Conservation (phyloP, 441 rosid genomes). For the Isatis lusitanica region DNA sequence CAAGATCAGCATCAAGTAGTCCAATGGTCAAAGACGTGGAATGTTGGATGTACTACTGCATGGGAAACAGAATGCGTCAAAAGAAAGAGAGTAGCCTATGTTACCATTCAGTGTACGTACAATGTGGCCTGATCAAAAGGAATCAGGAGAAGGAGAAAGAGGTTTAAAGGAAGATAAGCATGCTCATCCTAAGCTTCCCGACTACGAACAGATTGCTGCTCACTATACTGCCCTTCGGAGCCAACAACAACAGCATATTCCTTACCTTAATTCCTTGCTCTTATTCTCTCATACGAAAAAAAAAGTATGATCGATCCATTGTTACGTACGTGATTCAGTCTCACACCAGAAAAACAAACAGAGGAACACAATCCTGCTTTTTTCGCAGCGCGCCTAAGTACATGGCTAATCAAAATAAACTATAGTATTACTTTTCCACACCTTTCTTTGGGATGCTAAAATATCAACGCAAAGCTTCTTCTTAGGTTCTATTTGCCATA, state of each 20-base stretch:
- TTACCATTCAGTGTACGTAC: constrained; percentile 16
- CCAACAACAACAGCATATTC: constrained; percentile 36
- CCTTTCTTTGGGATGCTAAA: neutral
- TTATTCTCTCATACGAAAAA: neutral
- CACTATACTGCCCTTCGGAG: constrained; percentile 68
- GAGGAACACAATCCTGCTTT: neutral
- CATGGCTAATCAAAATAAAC: neutral
- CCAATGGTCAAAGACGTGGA: constrained; percentile 42
- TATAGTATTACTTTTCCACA: neutral
- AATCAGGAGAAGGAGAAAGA: constrained; percentile 23
- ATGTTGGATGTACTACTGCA: constrained; percentile 43
- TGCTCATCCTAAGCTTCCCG: constrained; percentile 86
- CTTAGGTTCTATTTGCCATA: neutral
- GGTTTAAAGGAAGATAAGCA: constrained; percentile 42
- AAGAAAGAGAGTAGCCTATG: constrained; percentile 22
- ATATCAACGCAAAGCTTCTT: neutral
- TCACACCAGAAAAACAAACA: neutral
- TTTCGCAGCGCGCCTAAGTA: neutral
- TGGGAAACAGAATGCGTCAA: constrained; percentile 34
- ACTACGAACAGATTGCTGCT: constrained; percentile 70
- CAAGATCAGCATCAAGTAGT: constrained; percentile 46
- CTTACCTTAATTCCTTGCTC: neutral
- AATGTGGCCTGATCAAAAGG: constrained; percentile 54
- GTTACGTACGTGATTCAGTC: neutral
- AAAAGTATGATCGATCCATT: neutral